These are phyloP conservation scores for Staphylotrichum tortipilum DNA, from an alignment of 495 filamentous ascomycete species.

Conservation along the genomic window DNA sequence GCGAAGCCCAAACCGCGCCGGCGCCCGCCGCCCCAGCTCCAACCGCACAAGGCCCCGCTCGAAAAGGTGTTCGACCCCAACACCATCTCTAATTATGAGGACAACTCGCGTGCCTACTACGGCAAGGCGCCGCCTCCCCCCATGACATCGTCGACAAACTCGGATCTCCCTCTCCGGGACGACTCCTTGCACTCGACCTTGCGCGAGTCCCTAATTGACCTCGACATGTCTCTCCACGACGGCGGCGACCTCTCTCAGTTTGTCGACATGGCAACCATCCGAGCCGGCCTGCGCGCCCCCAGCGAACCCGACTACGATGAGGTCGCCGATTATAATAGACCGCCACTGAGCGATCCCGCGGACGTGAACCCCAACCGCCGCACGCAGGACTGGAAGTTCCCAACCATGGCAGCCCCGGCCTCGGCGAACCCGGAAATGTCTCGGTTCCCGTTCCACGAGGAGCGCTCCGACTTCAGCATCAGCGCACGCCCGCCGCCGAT, in stretches of 20 bases:
- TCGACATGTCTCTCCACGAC: slow-evolving; percentile 49
- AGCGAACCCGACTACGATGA: slow-evolving; percentile 33
- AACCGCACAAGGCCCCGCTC: slow-evolving; percentile 40
- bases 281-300: slow-evolving; percentile 35
- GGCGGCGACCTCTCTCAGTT: slow-evolving; percentile 44
- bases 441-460: slow-evolving; percentile 38
- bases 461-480: slow-evolving; percentile 8
- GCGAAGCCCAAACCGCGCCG: slow-evolving; percentile 35
- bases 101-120: slow-evolving; percentile 46
- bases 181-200: slow-evolving; percentile 42
- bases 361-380: slow-evolving; percentile 41
- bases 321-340: slow-evolving; percentile 35
- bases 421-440: slow-evolving; percentile 45
- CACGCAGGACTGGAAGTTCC: slow-evolving; percentile 57
- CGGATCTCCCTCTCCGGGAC: slow-evolving; percentile 48
- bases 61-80: slow-evolving; percentile 52
- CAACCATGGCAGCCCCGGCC: slow-evolving; percentile 40
- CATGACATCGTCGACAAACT: slow-evolving; percentile 23
- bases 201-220: slow-evolving; percentile 49
- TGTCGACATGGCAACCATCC: slow-evolving; percentile 52
- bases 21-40: slow-evolving; percentile 42
- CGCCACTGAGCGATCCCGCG: slow-evolving; percentile 43
- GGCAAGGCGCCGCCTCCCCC: slow-evolving; percentile 29
- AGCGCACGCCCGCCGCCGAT: slow-evolving; percentile 36
- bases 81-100: slow-evolving; percentile 48